Evolutionary conservation across 2,329 filamentous ascomycete species (phyloP).

Genomic region (Claviceps africana): DNA sequence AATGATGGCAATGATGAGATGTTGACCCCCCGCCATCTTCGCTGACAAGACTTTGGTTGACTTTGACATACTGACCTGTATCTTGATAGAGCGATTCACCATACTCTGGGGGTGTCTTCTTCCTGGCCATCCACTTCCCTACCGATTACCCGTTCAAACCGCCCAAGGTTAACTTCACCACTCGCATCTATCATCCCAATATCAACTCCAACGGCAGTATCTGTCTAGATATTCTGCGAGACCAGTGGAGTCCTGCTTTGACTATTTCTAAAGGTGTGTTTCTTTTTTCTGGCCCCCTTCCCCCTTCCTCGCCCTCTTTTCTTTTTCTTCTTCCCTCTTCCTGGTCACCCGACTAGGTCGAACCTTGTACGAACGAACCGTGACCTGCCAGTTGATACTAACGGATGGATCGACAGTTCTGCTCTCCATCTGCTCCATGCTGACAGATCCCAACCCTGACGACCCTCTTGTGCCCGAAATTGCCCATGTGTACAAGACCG

Average conservation of each 20-base stretch:
- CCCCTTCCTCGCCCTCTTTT: neutral
- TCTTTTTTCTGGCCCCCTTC: neutral
- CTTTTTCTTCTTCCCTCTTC: neutral
- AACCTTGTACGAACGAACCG: neutral
- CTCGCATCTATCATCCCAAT: constrained; percentile 98
- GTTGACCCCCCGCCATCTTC: neutral
- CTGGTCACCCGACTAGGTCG: neutral
- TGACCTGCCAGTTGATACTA: neutral
- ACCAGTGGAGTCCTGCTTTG: constrained; percentile 97
- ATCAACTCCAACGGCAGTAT: constrained; percentile 99
- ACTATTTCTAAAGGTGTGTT: constrained; percentile 90
- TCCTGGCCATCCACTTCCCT: constrained; percentile 96
- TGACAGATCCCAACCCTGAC: constrained; percentile 98
- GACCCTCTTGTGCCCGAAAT: constrained; percentile 98
- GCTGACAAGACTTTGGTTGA: neutral
- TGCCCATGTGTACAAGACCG: constrained; percentile 98
- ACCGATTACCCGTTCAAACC: constrained; percentile 99
- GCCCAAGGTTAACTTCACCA: constrained; percentile 99
- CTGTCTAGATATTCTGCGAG: constrained; percentile 93
- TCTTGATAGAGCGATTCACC: constrained; percentile 71
- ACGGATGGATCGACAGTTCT: constrained; percentile 46
- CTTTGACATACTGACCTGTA: constrained; percentile 13
- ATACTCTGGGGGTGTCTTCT: constrained; percentile 97
- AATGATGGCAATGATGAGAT: neutral
- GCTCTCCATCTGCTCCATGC: constrained; percentile 98